Base-by-base conservation (phyloP, 805 yeast genomes). In the Spathaspora arborariae region DNA sequence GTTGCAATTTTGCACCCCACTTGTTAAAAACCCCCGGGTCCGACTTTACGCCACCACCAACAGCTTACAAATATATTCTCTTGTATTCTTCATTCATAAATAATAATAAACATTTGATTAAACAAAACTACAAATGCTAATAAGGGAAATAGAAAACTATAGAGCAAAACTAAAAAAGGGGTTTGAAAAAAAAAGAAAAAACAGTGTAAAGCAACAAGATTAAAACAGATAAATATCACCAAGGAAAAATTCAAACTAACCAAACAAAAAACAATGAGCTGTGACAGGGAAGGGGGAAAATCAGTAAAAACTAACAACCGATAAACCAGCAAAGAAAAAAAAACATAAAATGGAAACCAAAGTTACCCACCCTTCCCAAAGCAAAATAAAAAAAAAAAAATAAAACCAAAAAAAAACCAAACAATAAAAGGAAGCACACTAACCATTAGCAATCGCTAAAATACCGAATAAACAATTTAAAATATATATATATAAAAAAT, bases 1-100 rank as follows among this genome's bases (percentile, higher is more conserved):
- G 35, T 30, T 30, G 35, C 35, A 30, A 30, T 30, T 30, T 30
- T 30, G 35, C 35, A 30, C 35, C 35, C 35, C 35, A 30, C 35
- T 30, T 30, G 35, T 13, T 27, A 13, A 30, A 13, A 30, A 7
- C 26, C 26, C 18, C 6, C 15, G 35, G 35, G 4, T 10, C 18
- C n/a, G n/a, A n/a, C n/a, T n/a, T n/a, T n/a, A n/a, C n/a, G n/a
- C n/a, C n/a, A n/a, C n/a, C n/a, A 30, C 35, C 4, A n/a, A 30
- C 16, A 3, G 35, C 35, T 13, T 16, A 30, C 35, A 16, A 30
- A 3, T 30, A 13, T 13, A 15, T 6, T 30, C n/a, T 13, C 2
- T 30, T 10, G 18, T 10, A n/a, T 30, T 13, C 18, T 30, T 30
- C 35, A 30, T 30, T 30, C n/a, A 13, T 13, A 5, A 30, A 30